A percentile compares a stretch with the other conserved stretches of the same genome.
phyloP scores from a whole-genome alignment of 2,329 filamentous ascomycete species.

The Sclerotinia trifoliorum region DNA sequence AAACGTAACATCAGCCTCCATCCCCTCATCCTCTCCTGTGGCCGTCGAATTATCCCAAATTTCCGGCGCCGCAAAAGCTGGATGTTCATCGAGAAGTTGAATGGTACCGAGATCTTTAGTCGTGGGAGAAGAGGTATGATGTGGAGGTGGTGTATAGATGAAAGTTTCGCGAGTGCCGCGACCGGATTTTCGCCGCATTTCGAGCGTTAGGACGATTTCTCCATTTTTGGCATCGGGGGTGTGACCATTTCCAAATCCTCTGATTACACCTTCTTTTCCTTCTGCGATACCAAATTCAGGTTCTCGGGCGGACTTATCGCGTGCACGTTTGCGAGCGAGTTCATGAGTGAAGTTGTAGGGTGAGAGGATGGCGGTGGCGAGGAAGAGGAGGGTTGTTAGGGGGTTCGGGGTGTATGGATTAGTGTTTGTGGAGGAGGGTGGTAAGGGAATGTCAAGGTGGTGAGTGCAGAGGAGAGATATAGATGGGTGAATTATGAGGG shows the following conservation, averaged over 20 bases:
- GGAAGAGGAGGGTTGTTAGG: slow-evolving; percentile 71
- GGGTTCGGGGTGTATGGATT: slow-evolving; percentile 65
- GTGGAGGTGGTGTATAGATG: slow-evolving; percentile 45
- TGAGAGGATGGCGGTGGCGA: slow-evolving; percentile 83
- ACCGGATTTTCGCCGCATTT: slow-evolving; percentile 68
- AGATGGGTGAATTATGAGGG: slow-evolving; percentile 61
- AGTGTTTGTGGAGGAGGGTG: slow-evolving; percentile 46
- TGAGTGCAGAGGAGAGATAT: slow-evolving; percentile 77
- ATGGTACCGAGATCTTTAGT: slow-evolving; percentile 24
- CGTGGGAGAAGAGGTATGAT: slow-evolving; percentile 24
- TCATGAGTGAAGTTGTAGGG: slow-evolving; percentile 72
- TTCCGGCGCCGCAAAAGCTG: slow-evolving; percentile 55
- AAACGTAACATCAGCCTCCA: slow-evolving; percentile 73
- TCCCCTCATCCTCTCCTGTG: slow-evolving; percentile 39
- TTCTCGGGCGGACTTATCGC: slow-evolving; percentile 69
- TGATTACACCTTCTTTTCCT: slow-evolving; percentile 72
- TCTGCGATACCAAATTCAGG: slow-evolving; percentile 79
- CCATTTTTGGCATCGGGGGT: slow-evolving; percentile 38
- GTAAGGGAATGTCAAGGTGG: slow-evolving; percentile 78
- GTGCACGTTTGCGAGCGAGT: slow-evolving; percentile 70
- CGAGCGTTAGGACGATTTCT: slow-evolving; percentile 76
- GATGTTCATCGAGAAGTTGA: slow-evolving; percentile 73
- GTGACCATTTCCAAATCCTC: slow-evolving; percentile 44
- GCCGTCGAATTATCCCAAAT: slow-evolving; percentile 40
- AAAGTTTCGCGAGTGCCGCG: slow-evolving; percentile 55